Evolutionary conservation across 169 alveolate species (phyloP), one percentile per base, ranked within the genome.

Genomic region (Plasmodium inui): DNA sequence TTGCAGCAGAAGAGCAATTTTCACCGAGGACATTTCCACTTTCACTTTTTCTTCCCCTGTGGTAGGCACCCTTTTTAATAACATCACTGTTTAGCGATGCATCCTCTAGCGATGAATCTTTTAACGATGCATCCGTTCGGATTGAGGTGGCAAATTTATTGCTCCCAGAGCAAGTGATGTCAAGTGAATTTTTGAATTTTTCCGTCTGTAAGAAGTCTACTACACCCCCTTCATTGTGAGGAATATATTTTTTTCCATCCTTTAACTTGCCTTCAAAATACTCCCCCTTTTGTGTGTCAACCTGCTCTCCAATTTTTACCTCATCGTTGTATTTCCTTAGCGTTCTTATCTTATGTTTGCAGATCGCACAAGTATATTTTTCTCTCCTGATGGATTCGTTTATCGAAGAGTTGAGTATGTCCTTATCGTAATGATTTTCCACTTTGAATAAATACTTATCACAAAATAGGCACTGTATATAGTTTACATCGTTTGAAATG

Each of bases 361-460:
- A 86, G 26, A 86, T 86, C 6, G 78, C 2, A 34, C 93, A 86
- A 34, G 80, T 50, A 30, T 46, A 86, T 28, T 74, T 78, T 55
- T 86, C 85, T 86, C 67, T 86, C 34, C 22, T 86, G 22, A 86
- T 34, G 7, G 79, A 32, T 30, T 74, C 70, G 34, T 55, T 76
- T 53, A 74, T 76, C 67, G 84, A 53, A 9, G 28, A 74, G 61
- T 50, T 53, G 14, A 74, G 67, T 44, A 71, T 5, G 70, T 44
- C 76, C 22, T 22, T 46, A 17, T 50, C 71, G 34, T 32, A 22
- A 37, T n/a, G 79, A 74, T 76, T 74, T 53, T 86, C 80, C 39
- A 86, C 55, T 73, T 86, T 86, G 81, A 86, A 86, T 76, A 86
- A 76, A 44, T 86, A 86, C 41, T 74, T 86, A 34, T 74, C 85